Evolutionary conservation across 306 rosid genomes (phyloP).

Genomic region (Castanea crenata): DNA sequence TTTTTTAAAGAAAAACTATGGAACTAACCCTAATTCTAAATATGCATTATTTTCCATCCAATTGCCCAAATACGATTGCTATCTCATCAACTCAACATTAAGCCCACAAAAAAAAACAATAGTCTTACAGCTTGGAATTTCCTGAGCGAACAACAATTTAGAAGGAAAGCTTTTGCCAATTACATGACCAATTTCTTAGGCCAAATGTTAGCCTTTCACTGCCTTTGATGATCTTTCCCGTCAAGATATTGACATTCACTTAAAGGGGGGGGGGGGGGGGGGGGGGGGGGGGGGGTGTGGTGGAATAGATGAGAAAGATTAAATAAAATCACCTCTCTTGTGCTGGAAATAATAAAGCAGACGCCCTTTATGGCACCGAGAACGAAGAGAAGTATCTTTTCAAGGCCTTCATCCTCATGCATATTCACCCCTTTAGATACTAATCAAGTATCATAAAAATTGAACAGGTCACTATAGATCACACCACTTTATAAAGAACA

Average conservation of each 20-base stretch:
- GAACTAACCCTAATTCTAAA: not conserved
- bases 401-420: slow-evolving; percentile 66
- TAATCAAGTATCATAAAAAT: slow-evolving; percentile 35
- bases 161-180: not conserved
- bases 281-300: fast-evolving
- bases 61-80: not conserved
- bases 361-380: slow-evolving; percentile 97
- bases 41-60: not conserved
- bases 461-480: slow-evolving; percentile 13
- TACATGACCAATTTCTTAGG: not conserved
- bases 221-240: not conserved
- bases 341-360: slow-evolving; percentile 87
- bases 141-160: not conserved
- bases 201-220: not conserved
- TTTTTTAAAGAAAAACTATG: not conserved
- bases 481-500: not conserved
- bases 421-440: slow-evolving; percentile 64
- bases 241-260: not conserved
- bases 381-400: slow-evolving; percentile 57
- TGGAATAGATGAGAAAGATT: not conserved
- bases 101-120: not conserved
- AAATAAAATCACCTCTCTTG: slow-evolving; percentile 51
- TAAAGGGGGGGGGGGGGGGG: not conserved
- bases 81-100: not conserved
- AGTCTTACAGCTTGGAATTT: slow-evolving; percentile 1